Evolutionary conservation across 352 stramenopile genomes (phyloP).

Genomic region (Blastocystis sp.): DNA sequence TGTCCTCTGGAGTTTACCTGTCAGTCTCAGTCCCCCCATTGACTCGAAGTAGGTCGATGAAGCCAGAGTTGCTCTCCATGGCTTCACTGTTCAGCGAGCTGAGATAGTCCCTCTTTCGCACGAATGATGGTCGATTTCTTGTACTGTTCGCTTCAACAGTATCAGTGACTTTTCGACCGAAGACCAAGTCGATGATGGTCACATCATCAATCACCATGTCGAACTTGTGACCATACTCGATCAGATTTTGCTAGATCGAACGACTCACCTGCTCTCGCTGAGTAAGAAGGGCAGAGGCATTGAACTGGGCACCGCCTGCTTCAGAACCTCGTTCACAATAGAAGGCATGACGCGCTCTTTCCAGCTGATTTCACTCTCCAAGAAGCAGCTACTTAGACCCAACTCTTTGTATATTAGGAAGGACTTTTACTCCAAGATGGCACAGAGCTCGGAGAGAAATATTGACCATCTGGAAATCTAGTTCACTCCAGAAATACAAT

Average conservation of each 20-base stretch:
- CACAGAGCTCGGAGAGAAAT: conserved; percentile 95
- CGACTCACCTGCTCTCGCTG: conserved; percentile 92
- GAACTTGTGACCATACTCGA: conserved; percentile 78
- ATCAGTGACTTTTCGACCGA: conserved; percentile 93
- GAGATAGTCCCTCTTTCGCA: conserved; percentile 94
- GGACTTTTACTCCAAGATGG: conserved; percentile 81
- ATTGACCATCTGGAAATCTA: conserved; percentile 99
- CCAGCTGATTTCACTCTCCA: conserved; percentile 76
- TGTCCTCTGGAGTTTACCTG: conserved; percentile 83
- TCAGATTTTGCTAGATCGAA: conserved; percentile 84
- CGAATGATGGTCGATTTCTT: conserved; percentile 97
- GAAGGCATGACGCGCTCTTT: conserved; percentile 93
- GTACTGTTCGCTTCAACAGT: conserved; percentile 96
- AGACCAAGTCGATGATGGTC: conserved; percentile 96
- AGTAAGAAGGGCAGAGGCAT: conserved; percentile 94
- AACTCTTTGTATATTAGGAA: conserved; percentile 90
- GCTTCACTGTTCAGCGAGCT: conserved; percentile 92
- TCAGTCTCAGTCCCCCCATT: conserved; percentile 68
- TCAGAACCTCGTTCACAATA: conserved; percentile 98
- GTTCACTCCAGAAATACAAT: conserved; percentile 62
- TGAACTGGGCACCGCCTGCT: conserved; percentile 98
- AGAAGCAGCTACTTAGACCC: conserved; percentile 72
- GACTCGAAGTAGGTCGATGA: conserved; percentile 95
- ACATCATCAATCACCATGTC: conserved; percentile 91
- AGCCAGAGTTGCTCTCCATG: conserved; percentile 98